phyloP scores from a whole-genome alignment of 2,329 filamentous ascomycete genomes.

The Neophaeococcomyces mojaviensis region DNA sequence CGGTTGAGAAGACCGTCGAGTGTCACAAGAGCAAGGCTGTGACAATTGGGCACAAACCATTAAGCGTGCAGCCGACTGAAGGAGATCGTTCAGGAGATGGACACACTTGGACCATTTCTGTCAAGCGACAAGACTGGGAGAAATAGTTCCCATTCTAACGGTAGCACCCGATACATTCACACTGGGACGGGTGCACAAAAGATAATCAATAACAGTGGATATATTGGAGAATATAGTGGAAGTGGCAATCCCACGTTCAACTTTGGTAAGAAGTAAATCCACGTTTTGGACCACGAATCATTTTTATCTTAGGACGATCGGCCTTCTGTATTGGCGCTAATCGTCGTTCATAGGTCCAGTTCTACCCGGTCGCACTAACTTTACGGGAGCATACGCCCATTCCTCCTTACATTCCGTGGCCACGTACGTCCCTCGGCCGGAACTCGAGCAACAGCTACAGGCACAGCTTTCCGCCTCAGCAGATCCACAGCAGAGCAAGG shows the following conservation, averaged over 20 bases:
- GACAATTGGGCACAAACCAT: conserved; percentile 4
- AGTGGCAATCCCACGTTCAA: background rate
- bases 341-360: background rate
- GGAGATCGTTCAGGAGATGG: conserved; percentile 9
- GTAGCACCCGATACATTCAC: background rate
- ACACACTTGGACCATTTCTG: conserved; percentile 1
- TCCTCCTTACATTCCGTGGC: background rate
- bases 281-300: too few species aligned
- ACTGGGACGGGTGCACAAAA: background rate
- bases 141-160: conserved; percentile 1
- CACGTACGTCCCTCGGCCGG: background rate
- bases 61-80: conserved; percentile 1
- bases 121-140: background rate
- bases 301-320: too few species aligned
- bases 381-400: background rate
- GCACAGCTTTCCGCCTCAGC: background rate
- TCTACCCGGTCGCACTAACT: background rate
- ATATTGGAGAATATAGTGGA: background rate
- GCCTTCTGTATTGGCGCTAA: too few species aligned
- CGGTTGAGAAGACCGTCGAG: conserved; percentile 6
- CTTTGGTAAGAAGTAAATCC: conserved; percentile 3
- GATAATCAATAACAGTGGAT: background rate
- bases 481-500: too few species aligned
- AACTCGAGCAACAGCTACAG: background rate
- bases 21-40: conserved; percentile 5